Evolutionary conservation across 2,329 filamentous ascomycete genomes (phyloP).

Genomic region (Diaporthe sp.): DNA sequence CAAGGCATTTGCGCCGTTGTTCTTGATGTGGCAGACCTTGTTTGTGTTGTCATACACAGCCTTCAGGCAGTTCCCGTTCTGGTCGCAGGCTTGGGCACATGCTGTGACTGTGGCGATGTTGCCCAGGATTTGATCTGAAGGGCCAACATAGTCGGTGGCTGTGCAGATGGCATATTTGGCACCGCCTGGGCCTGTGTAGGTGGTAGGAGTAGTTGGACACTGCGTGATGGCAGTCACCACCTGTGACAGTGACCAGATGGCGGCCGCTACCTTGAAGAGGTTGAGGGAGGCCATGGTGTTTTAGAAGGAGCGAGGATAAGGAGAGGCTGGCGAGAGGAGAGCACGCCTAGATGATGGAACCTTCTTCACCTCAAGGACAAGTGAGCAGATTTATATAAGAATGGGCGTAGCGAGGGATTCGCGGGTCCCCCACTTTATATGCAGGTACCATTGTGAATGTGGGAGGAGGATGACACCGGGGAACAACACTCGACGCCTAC

Average conservation of each 20-base stretch:
- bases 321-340: neutral
- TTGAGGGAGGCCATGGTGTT: neutral
- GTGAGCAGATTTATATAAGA: neutral
- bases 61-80: slow-evolving; percentile 20
- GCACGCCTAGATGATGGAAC: neutral
- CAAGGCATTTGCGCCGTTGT: slow-evolving; percentile 20
- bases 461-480: neutral
- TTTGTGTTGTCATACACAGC: slow-evolving; percentile 31
- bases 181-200: slow-evolving; percentile 31
- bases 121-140: slow-evolving; percentile 15
- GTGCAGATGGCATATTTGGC: slow-evolving; percentile 34
- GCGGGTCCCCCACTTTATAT: neutral
- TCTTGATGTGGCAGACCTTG: slow-evolving; percentile 34
- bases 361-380: neutral
- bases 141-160: slow-evolving; percentile 20
- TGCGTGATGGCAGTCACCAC: slow-evolving; percentile 15
- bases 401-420: neutral
- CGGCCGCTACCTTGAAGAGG: neutral
- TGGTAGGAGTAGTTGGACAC: slow-evolving; percentile 26
- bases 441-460: neutral
- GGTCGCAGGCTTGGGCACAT: slow-evolving; percentile 34
- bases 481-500: neutral
- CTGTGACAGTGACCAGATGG: neutral
- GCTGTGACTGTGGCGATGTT: slow-evolving; percentile 18
- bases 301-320: neutral